Percentiles rank a stretch among this genome's conserved stretches.
These are phyloP conservation scores for Dendrobium nobile DNA, from an alignment of 106 monocot genomes.

Conservation along the genomic window DNA sequence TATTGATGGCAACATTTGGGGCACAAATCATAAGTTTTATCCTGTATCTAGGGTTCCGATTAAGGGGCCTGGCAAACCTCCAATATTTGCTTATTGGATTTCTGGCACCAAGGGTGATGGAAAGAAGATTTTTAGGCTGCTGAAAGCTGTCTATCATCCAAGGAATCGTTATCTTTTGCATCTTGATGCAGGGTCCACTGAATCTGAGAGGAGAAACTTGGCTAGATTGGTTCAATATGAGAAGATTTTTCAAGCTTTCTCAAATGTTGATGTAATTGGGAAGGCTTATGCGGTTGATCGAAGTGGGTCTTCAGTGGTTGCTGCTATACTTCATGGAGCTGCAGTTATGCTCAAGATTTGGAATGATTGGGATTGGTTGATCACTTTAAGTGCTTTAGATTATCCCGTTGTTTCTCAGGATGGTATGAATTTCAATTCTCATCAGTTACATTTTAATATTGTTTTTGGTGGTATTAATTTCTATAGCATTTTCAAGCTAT, in stretches of 20 bases:
- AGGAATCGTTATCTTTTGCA: conserved; percentile 78
- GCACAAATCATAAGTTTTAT: conserved; percentile 9
- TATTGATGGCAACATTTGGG: conserved; percentile 13
- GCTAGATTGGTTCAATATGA: conserved; percentile 31
- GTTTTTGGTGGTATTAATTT: background rate
- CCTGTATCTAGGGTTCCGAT: conserved; percentile 6
- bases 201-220: conserved; percentile 40
- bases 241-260: conserved; percentile 39
- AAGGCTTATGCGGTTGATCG: conserved; percentile 54
- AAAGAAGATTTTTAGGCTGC: conserved; percentile 50
- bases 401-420: conserved; percentile 86
- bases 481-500: too few species aligned
- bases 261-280: conserved; percentile 72
- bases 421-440: conserved; percentile 36
- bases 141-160: conserved; percentile 78
- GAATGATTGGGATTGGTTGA: conserved; percentile 84
- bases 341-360: conserved; percentile 57
- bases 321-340: conserved; percentile 71
- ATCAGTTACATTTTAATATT: background rate
- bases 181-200: conserved; percentile 49
- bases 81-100: conserved; percentile 76
- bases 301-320: conserved; percentile 48
- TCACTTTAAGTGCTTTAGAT: conserved; percentile 66
- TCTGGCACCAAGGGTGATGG: conserved; percentile 55
- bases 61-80: conserved; percentile 43